Percentiles rank a stretch among this genome's conserved stretches.
Evolutionary conservation across 108 stramenopile genomes (phyloP).

Genomic region (Fistulifera pelliculosa): DNA sequence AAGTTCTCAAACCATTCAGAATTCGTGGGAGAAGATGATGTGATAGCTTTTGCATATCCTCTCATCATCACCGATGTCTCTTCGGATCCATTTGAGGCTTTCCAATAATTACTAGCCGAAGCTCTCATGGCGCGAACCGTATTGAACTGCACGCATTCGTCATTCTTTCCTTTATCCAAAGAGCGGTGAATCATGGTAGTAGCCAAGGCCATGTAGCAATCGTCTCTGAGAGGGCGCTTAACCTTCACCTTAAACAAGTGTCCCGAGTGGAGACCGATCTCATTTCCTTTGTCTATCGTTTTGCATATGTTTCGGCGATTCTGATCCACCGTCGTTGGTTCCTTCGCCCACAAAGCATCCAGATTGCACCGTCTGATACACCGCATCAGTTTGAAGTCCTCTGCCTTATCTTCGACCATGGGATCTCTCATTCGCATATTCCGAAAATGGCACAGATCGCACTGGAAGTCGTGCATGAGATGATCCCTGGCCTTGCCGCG

Average conservation of each 20-base stretch:
- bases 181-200: conserved; percentile 20
- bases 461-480: conserved; percentile 34
- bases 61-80: no score
- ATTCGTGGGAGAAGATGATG: not conserved
- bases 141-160: conserved; percentile 13
- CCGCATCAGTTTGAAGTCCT: not conserved
- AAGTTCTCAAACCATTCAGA: conserved; percentile 12
- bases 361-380: conserved; percentile 32
- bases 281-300: not conserved
- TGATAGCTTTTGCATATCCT: no score
- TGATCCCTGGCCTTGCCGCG: conserved; percentile 21
- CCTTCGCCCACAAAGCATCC: conserved; percentile 41
- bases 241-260: not conserved
- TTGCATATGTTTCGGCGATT: conserved; percentile 3
- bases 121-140: conserved; percentile 16
- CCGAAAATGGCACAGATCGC: conserved; percentile 34
- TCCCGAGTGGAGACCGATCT: no score
- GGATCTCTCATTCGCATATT: conserved; percentile 22
- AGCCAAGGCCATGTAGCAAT: conserved; percentile 18
- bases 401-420: not conserved
- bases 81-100: conserved; percentile 6
- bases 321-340: conserved; percentile 19
- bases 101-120: not conserved
- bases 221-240: conserved; percentile 17
- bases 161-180: conserved; percentile 10